Evolutionary conservation across 2,329 filamentous ascomycete genomes (phyloP).

Genomic region (Sclerotinia spermophila): DNA sequence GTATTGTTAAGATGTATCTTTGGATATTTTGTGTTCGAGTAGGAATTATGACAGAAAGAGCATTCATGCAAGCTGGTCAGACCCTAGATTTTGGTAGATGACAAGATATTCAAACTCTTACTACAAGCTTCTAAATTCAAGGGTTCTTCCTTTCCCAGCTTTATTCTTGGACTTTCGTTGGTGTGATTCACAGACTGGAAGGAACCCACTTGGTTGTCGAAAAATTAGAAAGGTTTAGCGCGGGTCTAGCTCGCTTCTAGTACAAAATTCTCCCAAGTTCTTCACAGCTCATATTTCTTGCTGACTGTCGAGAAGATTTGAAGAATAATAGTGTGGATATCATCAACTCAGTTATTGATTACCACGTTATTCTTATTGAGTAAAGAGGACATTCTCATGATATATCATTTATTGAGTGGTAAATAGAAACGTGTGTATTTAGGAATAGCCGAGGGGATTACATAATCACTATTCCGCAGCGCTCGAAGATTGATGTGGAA

Average conservation of each 20-base stretch:
- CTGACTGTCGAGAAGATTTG: too few species aligned
- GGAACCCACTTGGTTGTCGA: too few species aligned
- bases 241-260: not conserved
- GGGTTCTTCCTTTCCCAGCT: not conserved
- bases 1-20: not conserved
- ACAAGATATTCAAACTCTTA: not conserved
- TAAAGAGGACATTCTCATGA: not conserved
- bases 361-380: accelerated
- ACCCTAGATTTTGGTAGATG: not conserved
- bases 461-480: not conserved
- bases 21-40: not conserved
- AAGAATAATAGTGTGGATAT: accelerated
- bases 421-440: not conserved
- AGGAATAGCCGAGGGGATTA: not conserved
- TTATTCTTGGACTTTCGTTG: accelerated
- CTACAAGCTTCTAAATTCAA: not conserved
- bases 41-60: not conserved
- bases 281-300: not conserved
- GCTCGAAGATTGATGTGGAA: not conserved
- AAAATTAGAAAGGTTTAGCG: not conserved
- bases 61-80: not conserved
- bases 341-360: not conserved
- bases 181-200: too few species aligned
- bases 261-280: not conserved
- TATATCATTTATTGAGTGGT: not conserved